Evolutionary conservation across 2,329 filamentous ascomycete genomes (phyloP).

Genomic region (Colletotrichum gigasporum): DNA sequence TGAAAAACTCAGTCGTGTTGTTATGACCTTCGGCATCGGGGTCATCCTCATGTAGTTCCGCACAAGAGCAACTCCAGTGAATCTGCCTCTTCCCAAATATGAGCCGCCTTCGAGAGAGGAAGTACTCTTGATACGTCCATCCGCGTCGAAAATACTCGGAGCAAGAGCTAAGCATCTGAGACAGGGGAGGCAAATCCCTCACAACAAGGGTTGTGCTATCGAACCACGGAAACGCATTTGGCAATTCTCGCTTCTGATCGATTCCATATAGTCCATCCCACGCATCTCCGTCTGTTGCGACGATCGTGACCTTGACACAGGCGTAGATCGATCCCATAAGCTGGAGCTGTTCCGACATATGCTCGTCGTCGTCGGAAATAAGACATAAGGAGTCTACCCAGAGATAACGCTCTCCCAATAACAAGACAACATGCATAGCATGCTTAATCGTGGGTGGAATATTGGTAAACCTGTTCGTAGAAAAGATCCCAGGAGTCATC

Average conservation of each 20-base stretch:
- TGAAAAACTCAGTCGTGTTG: no score
- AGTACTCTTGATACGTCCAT: conserved; percentile 5
- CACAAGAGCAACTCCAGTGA: not conserved
- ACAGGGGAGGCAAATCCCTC: no score
- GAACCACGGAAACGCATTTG: not conserved
- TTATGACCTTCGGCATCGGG: not conserved
- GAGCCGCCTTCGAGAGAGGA: not conserved
- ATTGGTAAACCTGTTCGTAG: no score
- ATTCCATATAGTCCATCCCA: not conserved
- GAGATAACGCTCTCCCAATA: not conserved
- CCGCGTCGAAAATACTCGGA: not conserved
- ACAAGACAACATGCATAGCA: not conserved
- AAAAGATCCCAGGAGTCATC: no score
- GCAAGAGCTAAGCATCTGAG: no score
- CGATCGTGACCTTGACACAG: not conserved
- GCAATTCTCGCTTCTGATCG: not conserved
- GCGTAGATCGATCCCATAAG: not conserved
- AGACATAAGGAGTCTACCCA: conserved; percentile 4
- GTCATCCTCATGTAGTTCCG: not conserved
- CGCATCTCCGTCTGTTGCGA: not conserved
- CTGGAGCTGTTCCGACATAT: not conserved
- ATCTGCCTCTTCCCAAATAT: not conserved
- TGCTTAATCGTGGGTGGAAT: not conserved
- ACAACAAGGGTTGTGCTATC: not conserved
- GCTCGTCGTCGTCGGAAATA: not conserved